These are phyloP conservation scores for Leucocoprinus leucothites DNA, from an alignment of 768 basidiomycete species.

Conservation along the genomic window DNA sequence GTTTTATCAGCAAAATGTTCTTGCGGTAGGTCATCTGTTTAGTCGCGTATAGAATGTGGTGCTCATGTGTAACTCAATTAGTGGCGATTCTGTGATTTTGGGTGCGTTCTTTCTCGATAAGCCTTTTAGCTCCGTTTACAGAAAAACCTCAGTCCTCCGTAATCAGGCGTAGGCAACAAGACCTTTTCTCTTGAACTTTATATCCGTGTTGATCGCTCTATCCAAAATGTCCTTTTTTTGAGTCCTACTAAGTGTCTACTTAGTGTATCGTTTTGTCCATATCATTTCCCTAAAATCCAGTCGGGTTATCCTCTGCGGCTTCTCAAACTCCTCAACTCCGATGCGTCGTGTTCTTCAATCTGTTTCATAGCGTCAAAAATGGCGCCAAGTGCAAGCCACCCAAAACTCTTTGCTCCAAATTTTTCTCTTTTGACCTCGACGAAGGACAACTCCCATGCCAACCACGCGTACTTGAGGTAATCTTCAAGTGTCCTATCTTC, in stretches of 20 bases:
- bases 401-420: conserved; percentile 62
- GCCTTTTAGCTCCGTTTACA: conserved; percentile 29
- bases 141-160: conserved; percentile 58
- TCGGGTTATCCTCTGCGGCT: conserved; percentile 3
- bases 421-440: conserved; percentile 20
- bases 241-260: not conserved
- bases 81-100: conserved; percentile 96
- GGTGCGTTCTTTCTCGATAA: conserved; percentile 58
- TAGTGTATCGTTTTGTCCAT: conserved; percentile 2
- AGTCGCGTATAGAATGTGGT: not conserved
- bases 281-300: not conserved
- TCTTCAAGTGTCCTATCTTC: conserved; percentile 36
- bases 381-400: conserved; percentile 55
- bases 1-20: conserved; percentile 99
- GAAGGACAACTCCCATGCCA: conserved; percentile 48
- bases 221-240: conserved; percentile 1
- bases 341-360: conserved; percentile 35
- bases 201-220: not conserved
- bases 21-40: conserved; percentile 55
- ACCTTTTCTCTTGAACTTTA: not conserved
- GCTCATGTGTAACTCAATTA: conserved; percentile 25
- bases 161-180: conserved; percentile 54
- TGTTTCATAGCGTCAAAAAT: conserved; percentile 53
- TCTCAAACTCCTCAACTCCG: conserved; percentile 16
- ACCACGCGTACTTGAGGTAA: conserved; percentile 48